Evolutionary conservation across 1,284 basidiomycete species (phyloP), one percentile per base, ranked within the genome.

Genomic region (Apiotrichum mycotoxinovorans): DNA sequence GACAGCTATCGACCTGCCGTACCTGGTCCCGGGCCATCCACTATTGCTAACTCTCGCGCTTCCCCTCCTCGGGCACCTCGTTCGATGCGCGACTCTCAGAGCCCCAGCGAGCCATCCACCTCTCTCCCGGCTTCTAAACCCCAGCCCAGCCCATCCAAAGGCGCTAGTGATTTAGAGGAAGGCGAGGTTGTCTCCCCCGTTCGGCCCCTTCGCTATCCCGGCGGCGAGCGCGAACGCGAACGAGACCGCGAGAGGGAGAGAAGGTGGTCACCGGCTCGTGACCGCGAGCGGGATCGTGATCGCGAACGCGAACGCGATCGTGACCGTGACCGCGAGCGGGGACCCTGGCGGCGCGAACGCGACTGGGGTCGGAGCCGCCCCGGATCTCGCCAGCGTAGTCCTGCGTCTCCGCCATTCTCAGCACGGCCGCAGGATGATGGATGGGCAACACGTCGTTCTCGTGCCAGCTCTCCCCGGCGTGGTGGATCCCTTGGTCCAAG

Each of bases 151-250:
- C 51, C 51, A 37, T 38, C 48, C 20, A 55, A 40, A 8, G 46
- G 22, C n/a, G 53, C 54, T 18, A 50, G 54, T 11, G 73, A 75
- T 56, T 56, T 75, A 14, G 73, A 75, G 53, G 73, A 75, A 58
- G 73, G 73, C 40, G 73, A 75, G 47, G 70, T 75, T 1, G 47
- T 73, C 9, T 75, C 73, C 0, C 72, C 73, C 7, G 65, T 70
- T 22, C 58, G 61, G 5, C 56, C 61, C 0, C 52, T 60, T 7
- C 54, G 66, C 18, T 56, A 54, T 48, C 37, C 60, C 43, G 30
- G 44, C 33, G 51, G 42, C 8, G 51, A 45, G 4, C 54, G 54
- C 17, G 46, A 52, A 4, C 55, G 52, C 15, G 57, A 57, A 25
- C 61, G 64, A 30, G 66, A 66, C 17, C 52, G 62, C 22, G 60